Evolutionary conservation across 306 rosid species (phyloP), one percentile per base, ranked within the genome.

Genomic region (Gynostemma pentaphyllum): DNA sequence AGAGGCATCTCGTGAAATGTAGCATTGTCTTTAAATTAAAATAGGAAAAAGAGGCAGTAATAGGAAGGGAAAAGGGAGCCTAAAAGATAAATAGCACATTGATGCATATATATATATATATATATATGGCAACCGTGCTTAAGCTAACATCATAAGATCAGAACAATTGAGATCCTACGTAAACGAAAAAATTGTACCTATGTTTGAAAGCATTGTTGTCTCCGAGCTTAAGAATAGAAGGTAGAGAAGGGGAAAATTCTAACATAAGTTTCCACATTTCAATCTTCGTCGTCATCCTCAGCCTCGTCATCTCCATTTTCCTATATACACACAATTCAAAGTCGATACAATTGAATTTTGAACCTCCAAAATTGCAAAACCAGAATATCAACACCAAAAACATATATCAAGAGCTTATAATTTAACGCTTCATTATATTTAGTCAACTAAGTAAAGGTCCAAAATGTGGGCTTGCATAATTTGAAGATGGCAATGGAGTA

Each of bases 301-400:
- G 65, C 79, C 2, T 73, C 78, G 5, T 73, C 75, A 4, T 78
- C 79, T n/a, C 70, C 75, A 22, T 70, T 78, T 62, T 68, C 72
- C 72, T 68, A 32, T 22, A 40, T 29, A 40, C 3, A 39, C 7
- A 23, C 51, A 45, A 34, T 14, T n/a, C n/a, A 21, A 37, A 51
- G 40, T 67, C 39, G 8, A 23, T 30, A 29, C 18, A 4, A 51
- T 34, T 67, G n/a, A 37, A 57, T 39, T 52, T 10, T 15, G 50
- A 61, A 23, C 36, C 26, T 26, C 16, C n/a, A 61, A 50, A 23
- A 16, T 50, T 50, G 56, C 56, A 50, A 24, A 10, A 50, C 32
- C n/a, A n/a, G n/a, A n/a, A n/a, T n/a, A n/a, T n/a, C n/a, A n/a
- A n/a, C n/a, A n/a, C n/a, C n/a, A n/a, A n/a, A n/a, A n/a, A n/a